phyloP scores from a whole-genome alignment of 257 asterid genomes.

The Gynochthodes officinalis region DNA sequence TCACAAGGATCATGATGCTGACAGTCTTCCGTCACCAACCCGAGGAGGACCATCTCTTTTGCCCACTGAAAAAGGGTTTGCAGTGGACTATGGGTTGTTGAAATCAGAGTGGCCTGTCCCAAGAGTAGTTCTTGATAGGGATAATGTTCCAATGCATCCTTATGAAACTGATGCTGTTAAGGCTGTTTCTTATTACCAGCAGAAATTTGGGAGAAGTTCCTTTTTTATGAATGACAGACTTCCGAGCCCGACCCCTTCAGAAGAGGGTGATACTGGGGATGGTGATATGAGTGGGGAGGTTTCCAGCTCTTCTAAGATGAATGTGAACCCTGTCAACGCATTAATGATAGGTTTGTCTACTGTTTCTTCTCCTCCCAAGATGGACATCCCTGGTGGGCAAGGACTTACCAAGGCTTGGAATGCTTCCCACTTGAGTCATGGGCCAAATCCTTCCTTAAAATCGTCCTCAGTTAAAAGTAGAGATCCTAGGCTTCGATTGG shows the following conservation, averaged over 20 bases:
- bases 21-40: constrained; percentile 96
- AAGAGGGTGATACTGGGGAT: constrained; percentile 63
- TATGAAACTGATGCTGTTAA: constrained; percentile 89
- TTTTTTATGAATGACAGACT: constrained; percentile 54
- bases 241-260: constrained; percentile 99
- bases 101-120: constrained; percentile 83
- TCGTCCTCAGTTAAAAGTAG: constrained; percentile 60
- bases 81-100: constrained; percentile 37
- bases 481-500: constrained; percentile 91
- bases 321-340: constrained; percentile 27
- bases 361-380: constrained; percentile 39
- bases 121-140: constrained; percentile 40
- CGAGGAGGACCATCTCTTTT: constrained; percentile 51
- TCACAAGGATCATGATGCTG: constrained; percentile 90
- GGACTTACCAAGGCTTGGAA: constrained; percentile 30
- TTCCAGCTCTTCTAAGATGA: constrained; percentile 48
- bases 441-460: constrained; percentile 39
- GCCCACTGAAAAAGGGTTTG: constrained; percentile 49
- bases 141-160: constrained; percentile 51
- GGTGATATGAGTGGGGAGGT: constrained; percentile 68
- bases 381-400: constrained; percentile 36
- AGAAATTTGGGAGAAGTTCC: constrained; percentile 72
- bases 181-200: constrained; percentile 95
- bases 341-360: constrained; percentile 28
- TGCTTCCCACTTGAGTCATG: constrained; percentile 34